Evolutionary conservation across 108 stramenopile genomes (phyloP).

Genomic region (Cyclotella choctawhatcheeana): DNA sequence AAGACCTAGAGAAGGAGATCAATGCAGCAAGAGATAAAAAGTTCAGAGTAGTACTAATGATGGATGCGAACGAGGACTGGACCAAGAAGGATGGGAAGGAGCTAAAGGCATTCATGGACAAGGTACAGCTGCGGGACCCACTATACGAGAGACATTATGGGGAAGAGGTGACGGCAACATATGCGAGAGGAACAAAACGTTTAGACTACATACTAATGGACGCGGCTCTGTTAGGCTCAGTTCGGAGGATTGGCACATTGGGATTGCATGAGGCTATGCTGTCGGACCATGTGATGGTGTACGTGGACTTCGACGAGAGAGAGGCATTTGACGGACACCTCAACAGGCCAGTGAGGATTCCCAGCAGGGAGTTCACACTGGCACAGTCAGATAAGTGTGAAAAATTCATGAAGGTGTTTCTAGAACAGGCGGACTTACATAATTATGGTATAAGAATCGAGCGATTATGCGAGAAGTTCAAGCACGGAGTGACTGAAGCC

Average conservation of each 20-base stretch:
- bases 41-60: not conserved
- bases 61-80: slow-evolving; percentile 18
- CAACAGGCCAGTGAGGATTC: slow-evolving; percentile 1
- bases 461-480: not conserved
- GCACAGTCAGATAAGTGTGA: slow-evolving; percentile 15
- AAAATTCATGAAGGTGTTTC: not conserved
- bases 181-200: not conserved
- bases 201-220: slow-evolving; percentile 13
- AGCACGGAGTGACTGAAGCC: too few species aligned
- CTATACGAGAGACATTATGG: not conserved
- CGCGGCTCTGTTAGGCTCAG: not conserved
- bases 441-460: not conserved
- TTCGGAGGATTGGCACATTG: slow-evolving; percentile 11
- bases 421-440: too few species aligned
- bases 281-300: slow-evolving; percentile 10
- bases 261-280: slow-evolving; percentile 5
- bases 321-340: not conserved
- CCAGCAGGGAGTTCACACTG: not conserved
- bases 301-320: slow-evolving; percentile 2
- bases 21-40: not conserved
- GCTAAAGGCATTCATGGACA: not conserved
- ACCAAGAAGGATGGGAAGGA: not conserved
- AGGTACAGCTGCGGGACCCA: not conserved
- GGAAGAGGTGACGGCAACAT: not conserved
- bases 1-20: not conserved